A percentile compares a stretch with the other conserved stretches of the same genome.
Evolutionary conservation across 192 early-diverging fungal species (phyloP).

Genomic region (Coemansia sp.): DNA sequence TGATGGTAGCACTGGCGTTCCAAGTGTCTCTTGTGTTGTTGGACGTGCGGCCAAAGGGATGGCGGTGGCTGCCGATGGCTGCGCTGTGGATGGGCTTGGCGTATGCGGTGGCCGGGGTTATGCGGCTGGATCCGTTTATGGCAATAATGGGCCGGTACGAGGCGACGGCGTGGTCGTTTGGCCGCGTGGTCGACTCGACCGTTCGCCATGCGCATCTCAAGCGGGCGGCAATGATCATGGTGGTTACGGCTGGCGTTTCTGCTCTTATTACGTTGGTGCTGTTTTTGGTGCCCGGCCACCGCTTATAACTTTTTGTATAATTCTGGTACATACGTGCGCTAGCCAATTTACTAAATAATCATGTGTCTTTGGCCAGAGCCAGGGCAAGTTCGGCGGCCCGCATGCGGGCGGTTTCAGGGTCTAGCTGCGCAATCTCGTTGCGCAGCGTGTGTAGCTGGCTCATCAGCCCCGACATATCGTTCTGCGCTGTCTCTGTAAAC

Average conservation of each 20-base stretch:
- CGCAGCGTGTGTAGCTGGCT: conserved; percentile 16
- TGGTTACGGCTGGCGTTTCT: conserved; percentile 24
- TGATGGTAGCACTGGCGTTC: conserved; percentile 45
- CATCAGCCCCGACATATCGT: conserved; percentile 27
- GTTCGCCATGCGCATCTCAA: conserved; percentile 42
- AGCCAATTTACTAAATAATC: background rate
- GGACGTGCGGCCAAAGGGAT: conserved; percentile 51
- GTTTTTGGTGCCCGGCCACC: conserved; percentile 50
- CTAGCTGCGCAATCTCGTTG: conserved; percentile 37
- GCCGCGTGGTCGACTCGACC: conserved; percentile 26
- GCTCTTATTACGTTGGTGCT: conserved; percentile 39
- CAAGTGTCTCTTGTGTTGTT: conserved; percentile 49
- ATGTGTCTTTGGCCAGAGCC: conserved; percentile 19
- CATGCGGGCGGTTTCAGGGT: conserved; percentile 24
- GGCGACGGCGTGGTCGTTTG: conserved; percentile 36
- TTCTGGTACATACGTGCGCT: no score
- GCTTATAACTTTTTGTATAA: conserved; percentile 21
- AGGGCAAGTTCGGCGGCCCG: conserved; percentile 49
- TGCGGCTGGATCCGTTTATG: conserved; percentile 47
- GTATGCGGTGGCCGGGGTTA: conserved; percentile 38
- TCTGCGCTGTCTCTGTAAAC: conserved; percentile 9
- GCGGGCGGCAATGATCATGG: conserved; percentile 33
- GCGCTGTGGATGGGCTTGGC: conserved; percentile 43
- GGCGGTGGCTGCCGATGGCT: conserved; percentile 52
- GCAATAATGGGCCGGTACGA: conserved; percentile 42